phyloP scores from a whole-genome alignment of 306 rosid genomes.

The Cucurbita ficifolia region DNA sequence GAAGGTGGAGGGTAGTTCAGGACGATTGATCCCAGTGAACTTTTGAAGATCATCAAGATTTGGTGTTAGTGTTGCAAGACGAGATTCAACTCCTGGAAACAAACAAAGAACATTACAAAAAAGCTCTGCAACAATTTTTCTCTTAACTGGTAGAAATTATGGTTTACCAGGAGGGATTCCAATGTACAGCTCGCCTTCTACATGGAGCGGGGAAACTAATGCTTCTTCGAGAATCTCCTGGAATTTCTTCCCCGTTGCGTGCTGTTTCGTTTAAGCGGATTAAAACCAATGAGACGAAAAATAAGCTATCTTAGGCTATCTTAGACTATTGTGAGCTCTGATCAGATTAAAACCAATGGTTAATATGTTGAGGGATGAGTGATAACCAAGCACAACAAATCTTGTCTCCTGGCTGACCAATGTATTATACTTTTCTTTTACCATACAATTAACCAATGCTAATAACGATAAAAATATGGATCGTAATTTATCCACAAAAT shows the following conservation, averaged over 20 bases:
- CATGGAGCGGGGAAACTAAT: constrained; percentile 56
- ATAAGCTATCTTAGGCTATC: not conserved
- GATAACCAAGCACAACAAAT: not conserved
- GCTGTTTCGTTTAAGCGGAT: constrained; percentile 40
- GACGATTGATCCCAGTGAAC: constrained; percentile 29
- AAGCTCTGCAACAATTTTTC: not conserved
- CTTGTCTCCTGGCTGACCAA: not conserved
- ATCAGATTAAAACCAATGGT: not conserved
- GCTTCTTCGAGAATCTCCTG: constrained; percentile 94
- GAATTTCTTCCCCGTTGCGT: constrained; percentile 77
- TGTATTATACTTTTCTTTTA: not conserved
- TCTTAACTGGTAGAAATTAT: not conserved
- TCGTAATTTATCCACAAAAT: not conserved
- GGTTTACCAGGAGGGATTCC: constrained; percentile 90
- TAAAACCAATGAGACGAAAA: constrained; percentile 9
- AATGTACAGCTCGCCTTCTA: constrained; percentile 83
- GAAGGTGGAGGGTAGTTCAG: constrained; percentile 62
- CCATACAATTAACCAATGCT: not conserved
- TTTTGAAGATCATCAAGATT: constrained; percentile 45
- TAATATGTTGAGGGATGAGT: not conserved
- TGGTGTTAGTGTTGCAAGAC: constrained; percentile 68
- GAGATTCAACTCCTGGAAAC: constrained; percentile 72
- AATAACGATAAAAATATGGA: constrained; percentile 6
- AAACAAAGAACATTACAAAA: not conserved
- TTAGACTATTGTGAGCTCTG: not conserved